Conservation (phyloP, 306 rosid species). For the Psophocarpus tetragonolobus region DNA sequence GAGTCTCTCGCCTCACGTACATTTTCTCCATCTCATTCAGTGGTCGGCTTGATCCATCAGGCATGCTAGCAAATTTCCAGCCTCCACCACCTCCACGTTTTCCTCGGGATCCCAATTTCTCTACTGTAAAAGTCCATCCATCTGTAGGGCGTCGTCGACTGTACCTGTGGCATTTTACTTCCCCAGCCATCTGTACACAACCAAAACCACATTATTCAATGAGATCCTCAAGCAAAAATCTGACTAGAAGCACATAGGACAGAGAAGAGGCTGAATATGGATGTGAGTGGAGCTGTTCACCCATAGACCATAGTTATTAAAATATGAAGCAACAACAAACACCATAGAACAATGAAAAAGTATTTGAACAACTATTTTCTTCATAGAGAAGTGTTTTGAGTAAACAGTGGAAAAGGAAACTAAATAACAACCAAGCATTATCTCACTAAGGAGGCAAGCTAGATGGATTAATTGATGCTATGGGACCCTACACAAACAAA, state of each 20-base stretch:
- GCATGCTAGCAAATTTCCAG: constrained; percentile 85
- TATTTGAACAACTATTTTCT: background rate
- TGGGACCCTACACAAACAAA: background rate
- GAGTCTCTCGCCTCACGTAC: constrained; percentile 87
- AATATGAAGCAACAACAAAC: constrained; percentile 10
- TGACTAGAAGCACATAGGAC: background rate
- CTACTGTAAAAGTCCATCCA: constrained; percentile 83
- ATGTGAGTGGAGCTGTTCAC: background rate
- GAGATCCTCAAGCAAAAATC: constrained; percentile 15
- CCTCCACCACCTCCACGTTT: constrained; percentile 87
- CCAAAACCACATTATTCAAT: constrained; percentile 32
- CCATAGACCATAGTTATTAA: background rate
- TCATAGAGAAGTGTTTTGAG: background rate
- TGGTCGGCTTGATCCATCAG: constrained; percentile 89
- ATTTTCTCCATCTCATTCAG: constrained; percentile 84
- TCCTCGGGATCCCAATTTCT: constrained; percentile 80
- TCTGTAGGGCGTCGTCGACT: constrained; percentile 72
- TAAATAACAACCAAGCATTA: background rate
- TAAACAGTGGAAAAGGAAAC: background rate
- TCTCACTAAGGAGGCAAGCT: background rate
- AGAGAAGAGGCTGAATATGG: background rate
- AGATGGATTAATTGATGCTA: background rate
- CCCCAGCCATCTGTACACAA: constrained; percentile 71
- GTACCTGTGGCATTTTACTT: constrained; percentile 77
- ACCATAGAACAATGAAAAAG: background rate